A percentile compares a stretch with the other conserved stretches of the same genome.
Conservation (phyloP, 495 filamentous ascomycete genomes). For the Penicillium manginii region DNA sequence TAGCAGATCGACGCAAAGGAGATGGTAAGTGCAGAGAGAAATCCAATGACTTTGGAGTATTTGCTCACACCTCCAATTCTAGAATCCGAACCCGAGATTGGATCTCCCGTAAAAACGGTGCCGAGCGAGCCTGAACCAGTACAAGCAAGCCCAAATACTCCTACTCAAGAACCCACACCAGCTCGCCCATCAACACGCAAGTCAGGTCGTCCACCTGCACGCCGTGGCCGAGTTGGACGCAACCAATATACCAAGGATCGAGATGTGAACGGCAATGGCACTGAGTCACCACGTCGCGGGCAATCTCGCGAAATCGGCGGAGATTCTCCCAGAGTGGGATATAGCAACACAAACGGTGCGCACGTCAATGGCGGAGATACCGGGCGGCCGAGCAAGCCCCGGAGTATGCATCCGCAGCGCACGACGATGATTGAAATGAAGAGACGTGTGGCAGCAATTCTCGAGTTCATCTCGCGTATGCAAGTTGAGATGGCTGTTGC, state of each 20-base stretch:
- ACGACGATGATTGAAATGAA: constrained; percentile 93
- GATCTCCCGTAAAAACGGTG: constrained; percentile 43
- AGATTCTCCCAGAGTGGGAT: constrained; percentile 46
- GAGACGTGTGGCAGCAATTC: constrained; percentile 76
- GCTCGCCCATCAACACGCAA: constrained; percentile 62
- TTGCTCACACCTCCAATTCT: constrained; percentile 17
- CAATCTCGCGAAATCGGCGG: constrained; percentile 64
- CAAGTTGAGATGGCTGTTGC: constrained; percentile 82
- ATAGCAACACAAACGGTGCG: constrained; percentile 34
- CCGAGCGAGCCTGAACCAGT: constrained; percentile 44
- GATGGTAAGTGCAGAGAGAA: constrained; percentile 62
- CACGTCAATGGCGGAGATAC: constrained; percentile 49
- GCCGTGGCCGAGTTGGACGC: constrained; percentile 71
- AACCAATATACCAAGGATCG: constrained; percentile 86
- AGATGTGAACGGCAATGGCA: constrained; percentile 61
- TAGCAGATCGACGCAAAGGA: constrained; percentile 71
- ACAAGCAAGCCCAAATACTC: constrained; percentile 57
- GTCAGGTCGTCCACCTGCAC: constrained; percentile 65
- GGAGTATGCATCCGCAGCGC: constrained; percentile 56
- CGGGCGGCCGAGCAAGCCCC: constrained; percentile 61
- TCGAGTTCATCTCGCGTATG: constrained; percentile 88
- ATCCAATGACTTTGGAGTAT: neutral
- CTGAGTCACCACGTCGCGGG: constrained; percentile 64
- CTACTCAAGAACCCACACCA: constrained; percentile 50
- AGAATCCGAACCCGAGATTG: constrained; percentile 45